These are phyloP conservation scores for Ganoderma lingzhi DNA, from an alignment of 1,284 basidiomycete species.

Conservation along the genomic window DNA sequence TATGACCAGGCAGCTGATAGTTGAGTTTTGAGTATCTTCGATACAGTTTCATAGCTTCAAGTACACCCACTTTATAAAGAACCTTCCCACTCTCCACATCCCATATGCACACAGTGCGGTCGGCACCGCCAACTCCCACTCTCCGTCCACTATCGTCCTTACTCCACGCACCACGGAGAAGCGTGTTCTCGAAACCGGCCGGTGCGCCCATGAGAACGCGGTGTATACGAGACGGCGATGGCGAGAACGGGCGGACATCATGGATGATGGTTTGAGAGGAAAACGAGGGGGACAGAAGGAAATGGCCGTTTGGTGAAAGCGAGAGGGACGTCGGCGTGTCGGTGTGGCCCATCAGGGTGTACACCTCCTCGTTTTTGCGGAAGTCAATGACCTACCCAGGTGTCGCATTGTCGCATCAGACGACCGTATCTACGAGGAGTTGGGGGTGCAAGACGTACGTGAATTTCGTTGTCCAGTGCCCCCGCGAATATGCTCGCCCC, in stretches of 20 bases:
- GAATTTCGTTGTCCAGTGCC: slow-evolving; percentile 92
- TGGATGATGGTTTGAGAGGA: slow-evolving; percentile 89
- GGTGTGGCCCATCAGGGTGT: slow-evolving; percentile 80
- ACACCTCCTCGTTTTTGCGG: slow-evolving; percentile 81
- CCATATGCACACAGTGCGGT: slow-evolving; percentile 92
- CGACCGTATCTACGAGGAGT: slow-evolving; percentile 5
- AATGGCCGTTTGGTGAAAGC: slow-evolving; percentile 86
- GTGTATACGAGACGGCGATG: slow-evolving; percentile 82
- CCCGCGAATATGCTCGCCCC: slow-evolving; percentile 89
- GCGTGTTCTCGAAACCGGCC: slow-evolving; percentile 89
- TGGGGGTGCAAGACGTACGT: slow-evolving; percentile 60
- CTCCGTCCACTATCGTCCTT: slow-evolving; percentile 75
- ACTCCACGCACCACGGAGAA: slow-evolving; percentile 86
- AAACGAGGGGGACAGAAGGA: slow-evolving; percentile 87
- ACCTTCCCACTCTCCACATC: slow-evolving; percentile 89
- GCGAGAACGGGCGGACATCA: slow-evolving; percentile 91
- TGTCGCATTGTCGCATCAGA: background rate
- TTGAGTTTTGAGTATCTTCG: slow-evolving; percentile 6
- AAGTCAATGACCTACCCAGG: slow-evolving; percentile 80
- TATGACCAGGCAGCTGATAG: slow-evolving; percentile 87
- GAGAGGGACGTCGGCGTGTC: slow-evolving; percentile 92
- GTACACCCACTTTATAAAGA: slow-evolving; percentile 78
- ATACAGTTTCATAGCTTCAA: background rate
- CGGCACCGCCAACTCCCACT: slow-evolving; percentile 82
- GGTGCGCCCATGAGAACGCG: slow-evolving; percentile 85